phyloP scores from a whole-genome alignment of 495 filamentous ascomycete genomes.

The Penicillium lagena region DNA sequence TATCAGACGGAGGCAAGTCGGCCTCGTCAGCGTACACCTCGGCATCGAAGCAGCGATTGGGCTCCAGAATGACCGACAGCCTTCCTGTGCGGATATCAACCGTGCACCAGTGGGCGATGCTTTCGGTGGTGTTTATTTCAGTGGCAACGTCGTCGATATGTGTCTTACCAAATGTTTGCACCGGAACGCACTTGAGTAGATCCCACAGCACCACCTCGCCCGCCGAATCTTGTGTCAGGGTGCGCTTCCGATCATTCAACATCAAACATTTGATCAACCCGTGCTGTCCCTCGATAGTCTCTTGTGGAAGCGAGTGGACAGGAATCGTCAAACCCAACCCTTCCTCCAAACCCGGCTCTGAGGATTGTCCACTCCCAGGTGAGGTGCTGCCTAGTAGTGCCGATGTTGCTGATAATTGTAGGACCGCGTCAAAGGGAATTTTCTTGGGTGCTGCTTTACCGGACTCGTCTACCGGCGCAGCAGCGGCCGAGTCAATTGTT shows the following conservation, averaged over 20 bases:
- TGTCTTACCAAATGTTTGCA: constrained; percentile 83
- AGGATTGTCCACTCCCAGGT: constrained; percentile 42
- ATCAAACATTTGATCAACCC: constrained; percentile 90
- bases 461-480: constrained; percentile 1
- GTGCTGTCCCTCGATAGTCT: constrained; percentile 91
- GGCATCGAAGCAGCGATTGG: constrained; percentile 95
- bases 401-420: constrained; percentile 80
- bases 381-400: constrained; percentile 55
- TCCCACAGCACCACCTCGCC: constrained; percentile 98
- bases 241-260: constrained; percentile 83
- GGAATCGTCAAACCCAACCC: constrained; percentile 54
- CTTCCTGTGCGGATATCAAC: constrained; percentile 90
- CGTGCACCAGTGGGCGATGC: constrained; percentile 89
- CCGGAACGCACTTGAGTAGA: constrained; percentile 77
- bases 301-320: constrained; percentile 66
- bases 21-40: constrained; percentile 95
- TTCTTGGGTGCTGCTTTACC: constrained; percentile 41
- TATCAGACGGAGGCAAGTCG: constrained; percentile 50
- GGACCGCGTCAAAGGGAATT: constrained; percentile 67
- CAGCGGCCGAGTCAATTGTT: constrained; percentile 13
- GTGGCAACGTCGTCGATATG: constrained; percentile 88
- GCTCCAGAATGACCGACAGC: constrained; percentile 83
- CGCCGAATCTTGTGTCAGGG: constrained; percentile 87
- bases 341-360: constrained; percentile 52
- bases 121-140: constrained; percentile 81